Conservation (phyloP, 805 yeast species). For the Starmera amethionina region DNA sequence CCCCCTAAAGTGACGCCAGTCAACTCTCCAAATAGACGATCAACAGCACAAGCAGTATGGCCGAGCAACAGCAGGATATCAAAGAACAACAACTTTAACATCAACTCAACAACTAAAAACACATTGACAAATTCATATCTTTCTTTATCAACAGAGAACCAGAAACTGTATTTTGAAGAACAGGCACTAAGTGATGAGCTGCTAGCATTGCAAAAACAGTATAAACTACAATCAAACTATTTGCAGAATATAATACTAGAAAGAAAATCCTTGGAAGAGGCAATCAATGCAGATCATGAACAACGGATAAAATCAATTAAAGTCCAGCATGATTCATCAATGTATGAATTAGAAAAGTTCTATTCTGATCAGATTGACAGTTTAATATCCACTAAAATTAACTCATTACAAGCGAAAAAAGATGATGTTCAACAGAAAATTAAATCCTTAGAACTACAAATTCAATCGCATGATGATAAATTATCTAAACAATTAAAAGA, state of each 20-base stretch:
- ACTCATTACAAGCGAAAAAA: conserved; percentile 22
- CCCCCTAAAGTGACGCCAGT: no score
- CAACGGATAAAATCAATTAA: conserved; percentile 22
- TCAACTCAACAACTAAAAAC: conserved; percentile 9
- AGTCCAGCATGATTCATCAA: conserved; percentile 26
- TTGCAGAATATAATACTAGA: conserved; percentile 18
- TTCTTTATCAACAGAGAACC: conserved; percentile 27
- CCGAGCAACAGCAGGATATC: conserved; percentile 2
- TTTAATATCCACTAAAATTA: conserved; percentile 25
- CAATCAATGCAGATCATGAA: conserved; percentile 18
- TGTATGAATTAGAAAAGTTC: conserved; percentile 23
- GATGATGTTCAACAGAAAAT: conserved; percentile 18
- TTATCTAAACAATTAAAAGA: conserved; percentile 10
- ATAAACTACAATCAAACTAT: conserved; percentile 22
- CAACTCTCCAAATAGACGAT: no score
- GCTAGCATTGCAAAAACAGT: conserved; percentile 7
- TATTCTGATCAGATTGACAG: conserved; percentile 28
- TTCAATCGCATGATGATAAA: conserved; percentile 12
- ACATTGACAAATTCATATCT: conserved; percentile 13
- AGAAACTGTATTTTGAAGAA: conserved; percentile 27
- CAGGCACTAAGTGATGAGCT: conserved; percentile 20
- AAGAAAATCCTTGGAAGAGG: conserved; percentile 16
- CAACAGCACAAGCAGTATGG: no score
- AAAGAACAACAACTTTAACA: conserved; percentile 6
- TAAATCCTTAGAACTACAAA: conserved; percentile 18